These are phyloP conservation scores for Fusarium pseudonygamai DNA, from an alignment of 2,329 filamentous ascomycete species.

Conservation along the genomic window DNA sequence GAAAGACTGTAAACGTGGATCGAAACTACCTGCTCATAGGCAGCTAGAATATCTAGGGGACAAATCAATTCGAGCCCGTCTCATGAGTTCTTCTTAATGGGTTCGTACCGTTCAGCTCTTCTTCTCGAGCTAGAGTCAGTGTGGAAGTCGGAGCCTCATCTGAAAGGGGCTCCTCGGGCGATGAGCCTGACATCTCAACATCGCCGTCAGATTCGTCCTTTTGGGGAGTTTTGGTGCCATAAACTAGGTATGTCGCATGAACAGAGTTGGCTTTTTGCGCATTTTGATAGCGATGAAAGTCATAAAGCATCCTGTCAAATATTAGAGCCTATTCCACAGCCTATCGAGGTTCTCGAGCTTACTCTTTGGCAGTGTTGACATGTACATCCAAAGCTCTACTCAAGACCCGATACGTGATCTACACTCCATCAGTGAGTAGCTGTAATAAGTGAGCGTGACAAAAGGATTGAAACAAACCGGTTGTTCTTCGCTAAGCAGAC, in stretches of 20 bases:
- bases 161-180: constrained; percentile 60
- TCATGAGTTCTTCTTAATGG: not conserved
- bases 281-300: constrained; percentile 87
- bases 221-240: constrained; percentile 67
- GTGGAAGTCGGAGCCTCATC: constrained; percentile 65
- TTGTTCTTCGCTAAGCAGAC: constrained; percentile 78
- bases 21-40: constrained; percentile 77
- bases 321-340: constrained; percentile 20
- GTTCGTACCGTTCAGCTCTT: constrained; percentile 69
- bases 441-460: not conserved
- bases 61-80: constrained; percentile 12
- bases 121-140: constrained; percentile 76
- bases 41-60: constrained; percentile 67
- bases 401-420: constrained; percentile 89
- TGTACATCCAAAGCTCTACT: constrained; percentile 86
- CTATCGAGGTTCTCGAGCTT: constrained; percentile 40
- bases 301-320: constrained; percentile 81
- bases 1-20: constrained; percentile 91
- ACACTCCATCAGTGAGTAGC: constrained; percentile 33
- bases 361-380: constrained; percentile 91
- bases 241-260: constrained; percentile 93
- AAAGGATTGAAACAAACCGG: constrained; percentile 61
- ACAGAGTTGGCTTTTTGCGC: constrained; percentile 78
- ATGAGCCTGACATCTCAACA: constrained; percentile 75
- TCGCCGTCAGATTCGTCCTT: constrained; percentile 64